These are phyloP conservation scores for Aureobasidium lini DNA, from an alignment of 2,329 filamentous ascomycete species.

Conservation along the genomic window DNA sequence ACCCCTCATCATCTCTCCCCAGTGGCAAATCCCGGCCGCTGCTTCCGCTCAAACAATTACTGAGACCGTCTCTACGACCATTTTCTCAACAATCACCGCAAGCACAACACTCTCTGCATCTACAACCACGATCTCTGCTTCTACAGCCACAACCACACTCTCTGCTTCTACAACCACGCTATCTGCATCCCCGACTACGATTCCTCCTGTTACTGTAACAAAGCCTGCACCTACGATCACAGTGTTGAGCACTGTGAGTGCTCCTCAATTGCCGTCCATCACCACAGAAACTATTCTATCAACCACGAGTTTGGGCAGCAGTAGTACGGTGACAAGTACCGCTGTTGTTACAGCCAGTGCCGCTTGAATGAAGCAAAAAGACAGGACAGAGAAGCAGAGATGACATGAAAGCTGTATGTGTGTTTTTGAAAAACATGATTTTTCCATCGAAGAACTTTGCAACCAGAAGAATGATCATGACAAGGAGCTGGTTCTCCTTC, in stretches of 20 bases:
- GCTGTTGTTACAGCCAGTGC: slow-evolving; percentile 1
- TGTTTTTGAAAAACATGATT: not conserved
- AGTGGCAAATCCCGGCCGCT: not conserved
- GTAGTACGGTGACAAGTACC: slow-evolving; percentile 9
- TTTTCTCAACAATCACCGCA: not conserved
- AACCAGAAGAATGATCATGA: too few species aligned
- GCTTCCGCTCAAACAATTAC: not conserved
- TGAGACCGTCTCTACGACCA: not conserved
- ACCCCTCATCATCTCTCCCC: not conserved
- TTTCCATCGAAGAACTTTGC: too few species aligned
- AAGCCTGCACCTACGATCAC: slow-evolving; percentile 14
- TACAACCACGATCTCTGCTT: not conserved
- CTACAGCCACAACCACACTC: not conserved
- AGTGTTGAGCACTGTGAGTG: slow-evolving; percentile 8
- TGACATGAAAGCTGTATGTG: not conserved
- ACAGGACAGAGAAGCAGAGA: not conserved
- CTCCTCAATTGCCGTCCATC: slow-evolving; percentile 6
- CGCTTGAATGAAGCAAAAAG: too few species aligned
- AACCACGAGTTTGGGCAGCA: slow-evolving; percentile 9
- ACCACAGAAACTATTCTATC: slow-evolving; percentile 14
- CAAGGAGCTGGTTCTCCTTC: too few species aligned
- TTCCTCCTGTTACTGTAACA: slow-evolving; percentile 13
- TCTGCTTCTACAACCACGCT: not conserved
- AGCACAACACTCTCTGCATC: not conserved
- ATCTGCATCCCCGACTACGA: not conserved